Evolutionary conservation across 441 rosid species (phyloP).

Genomic region (Adansonia madagascariensis): DNA sequence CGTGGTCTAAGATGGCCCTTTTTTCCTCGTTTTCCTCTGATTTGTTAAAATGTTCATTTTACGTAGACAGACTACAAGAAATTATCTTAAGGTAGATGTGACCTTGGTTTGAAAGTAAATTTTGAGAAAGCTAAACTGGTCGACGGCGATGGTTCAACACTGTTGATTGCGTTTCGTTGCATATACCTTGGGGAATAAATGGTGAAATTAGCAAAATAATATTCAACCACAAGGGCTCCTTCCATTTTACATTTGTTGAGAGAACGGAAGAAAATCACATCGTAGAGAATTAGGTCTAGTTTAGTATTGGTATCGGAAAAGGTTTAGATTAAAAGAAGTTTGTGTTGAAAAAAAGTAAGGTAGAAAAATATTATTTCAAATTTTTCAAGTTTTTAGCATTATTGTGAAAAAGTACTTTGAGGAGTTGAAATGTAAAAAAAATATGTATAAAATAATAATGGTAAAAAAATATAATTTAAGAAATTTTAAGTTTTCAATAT

Average conservation of each 20-base stretch:
- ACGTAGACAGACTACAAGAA: background rate
- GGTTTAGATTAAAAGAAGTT: too few species aligned
- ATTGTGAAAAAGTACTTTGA: too few species aligned
- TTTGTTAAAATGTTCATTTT: background rate
- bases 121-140: background rate
- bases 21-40: background rate
- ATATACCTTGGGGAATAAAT: background rate
- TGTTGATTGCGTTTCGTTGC: background rate
- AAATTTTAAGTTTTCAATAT: too few species aligned
- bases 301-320: too few species aligned
- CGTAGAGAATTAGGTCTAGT: too few species aligned
- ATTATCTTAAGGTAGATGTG: background rate
- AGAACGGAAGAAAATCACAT: background rate
- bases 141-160: background rate
- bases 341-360: too few species aligned
- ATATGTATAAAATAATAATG: too few species aligned
- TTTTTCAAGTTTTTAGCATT: too few species aligned
- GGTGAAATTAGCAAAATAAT: background rate
- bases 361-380: too few species aligned
- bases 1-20: background rate
- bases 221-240: background rate
- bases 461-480: too few species aligned
- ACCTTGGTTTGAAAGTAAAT: background rate
- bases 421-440: too few species aligned
- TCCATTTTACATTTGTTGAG: background rate